These are phyloP conservation scores for Blastobotrys americana DNA, from an alignment of 805 yeast genomes.

Conservation along the genomic window DNA sequence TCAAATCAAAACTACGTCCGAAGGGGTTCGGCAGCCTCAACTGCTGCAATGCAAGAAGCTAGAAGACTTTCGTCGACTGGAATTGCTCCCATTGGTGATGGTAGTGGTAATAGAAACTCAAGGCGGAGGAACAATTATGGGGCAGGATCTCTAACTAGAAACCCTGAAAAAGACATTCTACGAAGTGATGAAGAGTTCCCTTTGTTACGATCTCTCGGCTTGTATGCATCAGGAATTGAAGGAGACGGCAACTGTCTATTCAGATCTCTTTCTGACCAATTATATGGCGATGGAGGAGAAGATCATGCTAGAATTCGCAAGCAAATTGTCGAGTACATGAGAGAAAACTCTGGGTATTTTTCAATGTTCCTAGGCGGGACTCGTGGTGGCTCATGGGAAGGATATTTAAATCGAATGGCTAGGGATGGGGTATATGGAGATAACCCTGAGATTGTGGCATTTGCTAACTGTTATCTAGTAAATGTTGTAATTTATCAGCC, in stretches of 20 bases:
- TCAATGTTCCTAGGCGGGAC: constrained; percentile 29
- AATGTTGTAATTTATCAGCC: constrained; percentile 34
- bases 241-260: constrained; percentile 41
- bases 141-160: background rate
- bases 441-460: constrained; percentile 37
- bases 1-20: background rate
- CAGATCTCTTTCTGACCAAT: constrained; percentile 36
- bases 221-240: constrained; percentile 32
- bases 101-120: background rate
- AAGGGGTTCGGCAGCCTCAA: background rate
- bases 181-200: constrained; percentile 31
- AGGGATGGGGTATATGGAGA: constrained; percentile 37
- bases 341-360: constrained; percentile 26
- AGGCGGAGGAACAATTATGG: background rate
- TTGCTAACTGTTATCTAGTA: constrained; percentile 28
- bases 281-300: constrained; percentile 31
- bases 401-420: constrained; percentile 30
- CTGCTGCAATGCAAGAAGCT: background rate
- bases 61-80: background rate
- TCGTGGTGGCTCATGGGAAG: constrained; percentile 31
- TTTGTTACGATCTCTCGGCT: constrained; percentile 27
- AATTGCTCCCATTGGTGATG: background rate
- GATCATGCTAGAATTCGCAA: constrained; percentile 26
- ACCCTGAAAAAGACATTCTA: background rate
- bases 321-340: constrained; percentile 29